Base-by-base conservation (phyloP, 1,139 yeast species). In the Pichia sp. region DNA sequence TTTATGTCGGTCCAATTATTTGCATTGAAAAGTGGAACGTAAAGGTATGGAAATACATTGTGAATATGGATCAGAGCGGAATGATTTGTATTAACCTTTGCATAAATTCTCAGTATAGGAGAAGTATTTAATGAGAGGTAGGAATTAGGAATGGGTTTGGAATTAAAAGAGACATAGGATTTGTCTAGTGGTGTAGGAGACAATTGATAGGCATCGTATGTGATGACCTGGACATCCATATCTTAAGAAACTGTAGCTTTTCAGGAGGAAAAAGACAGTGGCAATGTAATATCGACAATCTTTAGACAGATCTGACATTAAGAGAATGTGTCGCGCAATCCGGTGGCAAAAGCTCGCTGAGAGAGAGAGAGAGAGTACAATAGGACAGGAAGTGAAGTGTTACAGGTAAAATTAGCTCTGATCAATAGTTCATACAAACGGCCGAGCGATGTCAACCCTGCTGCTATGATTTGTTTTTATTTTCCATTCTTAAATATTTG, bases 31-130 rank as follows among this genome's bases (percentile, higher is more conserved):
- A 72, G 81, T 31, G 76, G 78, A 3, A 89, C 66, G 55, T 74
- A 88, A 7, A 91, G 53, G 55, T 91, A 91, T 0, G 97, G 98
- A 50, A 70, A 85, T 20, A 76, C 76, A 40, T 93, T 91, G 63
- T 89, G 97, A 10, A 93, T 66, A 58, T 91, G 96, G 1, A 84
- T 69, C 14, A 77, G 56, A 18, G 73, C 66, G 21, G 73, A 72
- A 50, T 74, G 76, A 0, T 82, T 84, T 0, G 73, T 64, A 0
- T 68, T 68, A 1, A 78, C 50, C 13, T 76, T 70, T 0, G 96
- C 96, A 60, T 79, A 91, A 0, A 91, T 63, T 37, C 98, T 65
- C 2, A 88, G 64, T 0, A 87, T 66, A 0, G 97, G 97, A 0
- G 83, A 89, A 34, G 72, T 76, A 3, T 62, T 51, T 14, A 67